Conservation (phyloP, 106 monocot genomes). For the Dendrobium officinale region DNA sequence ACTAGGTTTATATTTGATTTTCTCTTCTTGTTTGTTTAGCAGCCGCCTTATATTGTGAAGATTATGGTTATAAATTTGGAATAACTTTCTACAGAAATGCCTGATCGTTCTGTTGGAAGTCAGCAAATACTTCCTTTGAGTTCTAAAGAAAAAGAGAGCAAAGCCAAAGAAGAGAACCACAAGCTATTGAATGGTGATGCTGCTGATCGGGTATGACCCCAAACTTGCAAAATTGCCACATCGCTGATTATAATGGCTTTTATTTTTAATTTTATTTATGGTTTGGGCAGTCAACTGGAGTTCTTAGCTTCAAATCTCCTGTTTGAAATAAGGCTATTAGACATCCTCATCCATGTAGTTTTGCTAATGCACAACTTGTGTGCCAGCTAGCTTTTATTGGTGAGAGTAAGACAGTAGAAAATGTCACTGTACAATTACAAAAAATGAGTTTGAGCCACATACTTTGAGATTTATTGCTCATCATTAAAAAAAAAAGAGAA, state of each 20-base stretch:
- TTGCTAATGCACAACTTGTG: not conserved
- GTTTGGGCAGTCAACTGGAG: too few species aligned
- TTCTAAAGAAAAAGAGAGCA: constrained; percentile 38
- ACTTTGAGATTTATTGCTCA: too few species aligned
- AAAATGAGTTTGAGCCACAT: too few species aligned
- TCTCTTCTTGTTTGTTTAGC: not conserved
- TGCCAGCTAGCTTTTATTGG: not conserved
- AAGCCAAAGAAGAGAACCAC: constrained; percentile 35
- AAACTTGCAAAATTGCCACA: not conserved
- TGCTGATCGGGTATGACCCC: constrained; percentile 35
- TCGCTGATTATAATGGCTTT: too few species aligned
- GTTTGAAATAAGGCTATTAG: not conserved
- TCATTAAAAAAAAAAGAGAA: too few species aligned
- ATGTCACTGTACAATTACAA: too few species aligned
- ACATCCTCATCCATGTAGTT: not conserved
- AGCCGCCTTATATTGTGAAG: not conserved
- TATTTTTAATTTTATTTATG: too few species aligned
- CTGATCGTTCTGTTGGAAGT: constrained; percentile 23
- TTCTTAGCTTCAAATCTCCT: not conserved
- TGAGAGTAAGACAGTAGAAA: not conserved
- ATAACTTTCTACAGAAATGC: constrained; percentile 29
- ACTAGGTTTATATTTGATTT: constrained; percentile 24
- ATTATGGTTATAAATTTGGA: not conserved
- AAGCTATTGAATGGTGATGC: constrained; percentile 30
- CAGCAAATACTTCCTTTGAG: constrained; percentile 30